Evolutionary conservation across 106 monocot species (phyloP).

Genomic region (Hemerocallis citrina): DNA sequence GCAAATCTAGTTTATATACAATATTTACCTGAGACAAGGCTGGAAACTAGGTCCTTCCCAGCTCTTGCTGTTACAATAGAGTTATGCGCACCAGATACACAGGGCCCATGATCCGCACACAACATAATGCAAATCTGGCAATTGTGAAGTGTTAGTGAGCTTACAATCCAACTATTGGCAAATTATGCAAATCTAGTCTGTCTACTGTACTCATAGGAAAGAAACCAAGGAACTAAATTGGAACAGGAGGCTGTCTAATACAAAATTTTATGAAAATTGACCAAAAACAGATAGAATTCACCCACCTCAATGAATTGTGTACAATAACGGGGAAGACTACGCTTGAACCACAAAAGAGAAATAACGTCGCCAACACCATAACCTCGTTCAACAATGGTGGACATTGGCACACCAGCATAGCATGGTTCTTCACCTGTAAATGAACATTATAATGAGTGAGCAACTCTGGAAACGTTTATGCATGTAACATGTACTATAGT

Average conservation of each 20-base stretch:
- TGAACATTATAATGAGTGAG: background rate
- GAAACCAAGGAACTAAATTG: background rate
- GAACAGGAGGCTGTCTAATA: background rate
- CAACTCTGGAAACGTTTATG: background rate
- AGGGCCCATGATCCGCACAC: conserved; percentile 98
- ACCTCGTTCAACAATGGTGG: conserved; percentile 78
- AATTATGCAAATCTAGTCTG: background rate
- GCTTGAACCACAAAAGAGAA: conserved; percentile 95
- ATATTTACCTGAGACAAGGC: conserved; percentile 81
- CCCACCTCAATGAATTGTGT: conserved; percentile 95
- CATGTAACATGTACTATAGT: background rate
- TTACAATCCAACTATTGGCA: too few species aligned
- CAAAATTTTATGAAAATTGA: too few species aligned
- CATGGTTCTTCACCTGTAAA: conserved; percentile 89
- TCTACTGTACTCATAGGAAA: background rate
- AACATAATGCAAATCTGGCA: conserved; percentile 89
- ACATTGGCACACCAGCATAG: conserved; percentile 98
- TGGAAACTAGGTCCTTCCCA: conserved; percentile 92
- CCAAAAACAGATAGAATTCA: background rate
- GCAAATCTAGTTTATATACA: background rate
- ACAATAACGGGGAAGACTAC: conserved; percentile 95
- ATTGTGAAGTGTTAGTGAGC: background rate
- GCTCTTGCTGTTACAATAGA: conserved; percentile 94
- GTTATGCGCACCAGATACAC: conserved; percentile 98
- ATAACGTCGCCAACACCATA: conserved; percentile 93